These are phyloP conservation scores for Colletotrichum shisoi DNA, from an alignment of 2,329 filamentous ascomycete species.

Conservation along the genomic window DNA sequence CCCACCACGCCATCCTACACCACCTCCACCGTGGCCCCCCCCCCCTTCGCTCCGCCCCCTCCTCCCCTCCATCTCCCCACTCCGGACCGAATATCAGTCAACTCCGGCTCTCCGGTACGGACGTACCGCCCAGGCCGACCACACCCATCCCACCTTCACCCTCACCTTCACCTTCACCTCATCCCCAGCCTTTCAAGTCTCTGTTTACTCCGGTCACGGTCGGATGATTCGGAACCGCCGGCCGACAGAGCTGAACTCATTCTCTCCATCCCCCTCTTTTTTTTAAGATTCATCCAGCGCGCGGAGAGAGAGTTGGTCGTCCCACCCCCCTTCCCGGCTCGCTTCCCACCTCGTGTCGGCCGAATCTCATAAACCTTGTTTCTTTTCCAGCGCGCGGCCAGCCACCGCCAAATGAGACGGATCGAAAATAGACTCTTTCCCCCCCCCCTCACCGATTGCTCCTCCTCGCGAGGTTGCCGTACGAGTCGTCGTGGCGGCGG, in stretches of 20 bases:
- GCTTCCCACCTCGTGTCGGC: background rate
- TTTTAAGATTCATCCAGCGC: too few relatives aligned
- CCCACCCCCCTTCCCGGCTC: background rate
- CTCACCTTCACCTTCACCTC: too few relatives aligned
- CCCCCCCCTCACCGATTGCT: too few relatives aligned
- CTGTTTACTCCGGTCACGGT: background rate
- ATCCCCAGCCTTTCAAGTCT: background rate
- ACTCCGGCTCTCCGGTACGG: constrained; percentile 25
- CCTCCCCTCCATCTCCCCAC: background rate
- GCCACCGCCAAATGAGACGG: background rate
- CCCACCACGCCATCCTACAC: constrained; percentile 8
- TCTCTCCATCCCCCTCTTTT: too few relatives aligned
- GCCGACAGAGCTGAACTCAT: background rate
- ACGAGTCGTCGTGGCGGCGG: too few relatives aligned
- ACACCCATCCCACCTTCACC: too few relatives aligned
- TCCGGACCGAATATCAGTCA: background rate
- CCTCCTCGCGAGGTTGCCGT: too few relatives aligned
- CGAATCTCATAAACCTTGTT: background rate
- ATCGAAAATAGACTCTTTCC: background rate
- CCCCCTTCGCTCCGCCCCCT: background rate
- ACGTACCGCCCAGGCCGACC: constrained; percentile 12
- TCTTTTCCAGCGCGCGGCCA: background rate
- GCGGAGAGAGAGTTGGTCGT: too few relatives aligned
- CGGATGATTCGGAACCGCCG: background rate
- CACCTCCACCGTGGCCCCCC: background rate